phyloP scores from a whole-genome alignment of 2,329 filamentous ascomycete species.

The Fusarium guadeloupense region DNA sequence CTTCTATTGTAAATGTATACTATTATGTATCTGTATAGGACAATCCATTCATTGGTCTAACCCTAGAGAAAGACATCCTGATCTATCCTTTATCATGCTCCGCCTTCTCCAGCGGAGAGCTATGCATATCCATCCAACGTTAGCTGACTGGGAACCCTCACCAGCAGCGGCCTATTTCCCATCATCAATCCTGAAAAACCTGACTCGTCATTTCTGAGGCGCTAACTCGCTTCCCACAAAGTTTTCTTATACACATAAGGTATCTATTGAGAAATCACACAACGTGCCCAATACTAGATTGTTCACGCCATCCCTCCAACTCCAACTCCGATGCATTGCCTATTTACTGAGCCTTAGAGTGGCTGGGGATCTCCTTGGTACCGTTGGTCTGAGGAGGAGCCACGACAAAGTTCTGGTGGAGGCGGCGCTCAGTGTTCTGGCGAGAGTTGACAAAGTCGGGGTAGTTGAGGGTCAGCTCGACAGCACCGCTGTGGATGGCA shows the following conservation, averaged over 20 bases:
- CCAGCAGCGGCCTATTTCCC: constrained; percentile 35
- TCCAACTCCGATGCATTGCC: constrained; percentile 42
- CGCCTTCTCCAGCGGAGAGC: constrained; percentile 23
- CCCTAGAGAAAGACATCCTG: constrained; percentile 34
- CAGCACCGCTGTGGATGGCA: constrained; percentile 86
- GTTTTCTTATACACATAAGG: constrained; percentile 39
- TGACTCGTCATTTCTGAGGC: constrained; percentile 36
- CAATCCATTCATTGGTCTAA: constrained; percentile 44
- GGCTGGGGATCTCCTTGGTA: constrained; percentile 50
- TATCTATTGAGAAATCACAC: constrained; percentile 37
- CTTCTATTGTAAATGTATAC: constrained; percentile 29
- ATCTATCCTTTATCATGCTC: constrained; percentile 42
- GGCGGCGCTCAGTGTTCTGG: constrained; percentile 63
- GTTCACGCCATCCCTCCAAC: constrained; percentile 12
- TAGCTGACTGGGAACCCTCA: constrained; percentile 33
- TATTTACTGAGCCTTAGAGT: constrained; percentile 48
- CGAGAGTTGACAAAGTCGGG: constrained; percentile 92
- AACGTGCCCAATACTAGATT: constrained; percentile 34
- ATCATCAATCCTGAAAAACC: constrained; percentile 43
- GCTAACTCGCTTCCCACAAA: constrained; percentile 33
- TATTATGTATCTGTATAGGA: constrained; percentile 38
- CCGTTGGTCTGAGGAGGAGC: constrained; percentile 49
- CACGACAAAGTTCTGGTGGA: constrained; percentile 58
- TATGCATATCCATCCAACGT: constrained; percentile 36
- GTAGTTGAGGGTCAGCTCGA: constrained; percentile 95